Base-by-base conservation (phyloP, 192 early-diverging fungal genomes). In the Piromyces sp. region DNA sequence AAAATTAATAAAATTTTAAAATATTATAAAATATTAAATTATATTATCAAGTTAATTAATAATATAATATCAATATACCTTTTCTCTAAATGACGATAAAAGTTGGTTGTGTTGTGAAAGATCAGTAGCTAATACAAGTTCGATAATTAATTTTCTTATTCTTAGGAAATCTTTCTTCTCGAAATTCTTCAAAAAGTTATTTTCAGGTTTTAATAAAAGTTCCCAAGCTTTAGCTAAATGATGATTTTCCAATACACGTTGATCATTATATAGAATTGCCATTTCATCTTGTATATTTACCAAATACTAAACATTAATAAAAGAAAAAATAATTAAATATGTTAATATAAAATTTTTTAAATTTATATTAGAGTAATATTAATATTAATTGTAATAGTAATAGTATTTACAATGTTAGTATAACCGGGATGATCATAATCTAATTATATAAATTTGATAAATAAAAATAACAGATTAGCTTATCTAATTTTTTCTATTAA, bases 171-270 rank as follows among this genome's bases (percentile, higher is more conserved):
- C 81, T n/a, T 42, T 79, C 30, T 42, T 42, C 79, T 30, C 30
- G 7, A 81, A 79, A 12, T 81, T 81, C 29, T 81, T 79, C 7
- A 81, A 79, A 26, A 81, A 81, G 30, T 81, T 40, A 37, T 81
- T 81, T 37, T 81, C 51, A 13, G 81, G 81, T 79, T 81, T 79
- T 30, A 79, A 30, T 30, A 81, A 30, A 29, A 81, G 51, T 30
- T 42, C 30, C 30, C 42, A 81, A 22, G 81, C 81, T 30, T 42
- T 79, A 79, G 81, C 81, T 30, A 79, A 42, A 12, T 81, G 81
- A 81, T 81, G 81, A n/a, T 81, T 81, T 79, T 81, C 81, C 30
- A 81, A 81, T 30, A 81, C 80, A 7, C 51, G 80, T 30, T 79
- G 81, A 37, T 81, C 81, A 81, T 81, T 81, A 79, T 81, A 81